Base-by-base conservation (phyloP, 192 early-diverging fungal genomes). In the Thamnidium elegans region DNA sequence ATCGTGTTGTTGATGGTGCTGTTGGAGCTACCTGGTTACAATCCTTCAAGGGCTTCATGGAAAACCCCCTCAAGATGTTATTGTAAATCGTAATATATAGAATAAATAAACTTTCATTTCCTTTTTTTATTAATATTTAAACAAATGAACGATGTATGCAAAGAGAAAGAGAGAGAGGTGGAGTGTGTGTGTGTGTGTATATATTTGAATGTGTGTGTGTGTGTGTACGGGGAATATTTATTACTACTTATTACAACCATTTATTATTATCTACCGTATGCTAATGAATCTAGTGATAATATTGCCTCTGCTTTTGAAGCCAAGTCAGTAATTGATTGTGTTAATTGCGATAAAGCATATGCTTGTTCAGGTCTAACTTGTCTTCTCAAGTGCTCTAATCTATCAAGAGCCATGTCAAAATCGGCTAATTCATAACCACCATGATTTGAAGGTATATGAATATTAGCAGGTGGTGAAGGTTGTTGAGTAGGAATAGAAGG, bases 1-100 rank as follows among this genome's bases (percentile, higher is more conserved):
- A 99, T 76, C 88, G 96, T 55, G 91, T 94, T 65, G 92, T 97
- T 43, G 96, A 99, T 74, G 96, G 96, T 50, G 96, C 96, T 56
- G 85, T 92, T 47, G 90, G 90, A 31, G 91, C 96, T 62, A 84
- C 86, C 81, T 99, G 91, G 89, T 82, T 99, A 64, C 85, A 90
- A 72, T 79, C 79, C 17, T 93, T 95, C 81, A 94, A 88, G 84
- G 80, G 81, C 7, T 93, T 93, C 78, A 80, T 99, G 58, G 96
- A 99, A 84, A 92, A 97, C 84, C 96, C 96, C 15, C 79, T 97
- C 32, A 92, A 84, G 66, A 87, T 99, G 84, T 78, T 98, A 73
- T 80, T 96, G 59, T 98, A 87, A 94, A 73, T 58, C 45, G 13
- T 8, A 51, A 26, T 23, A 0, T 10, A 51, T 23, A 23, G 23